Conservation (phyloP, 1,284 basidiomycete species). For the Ustilago tritici region DNA sequence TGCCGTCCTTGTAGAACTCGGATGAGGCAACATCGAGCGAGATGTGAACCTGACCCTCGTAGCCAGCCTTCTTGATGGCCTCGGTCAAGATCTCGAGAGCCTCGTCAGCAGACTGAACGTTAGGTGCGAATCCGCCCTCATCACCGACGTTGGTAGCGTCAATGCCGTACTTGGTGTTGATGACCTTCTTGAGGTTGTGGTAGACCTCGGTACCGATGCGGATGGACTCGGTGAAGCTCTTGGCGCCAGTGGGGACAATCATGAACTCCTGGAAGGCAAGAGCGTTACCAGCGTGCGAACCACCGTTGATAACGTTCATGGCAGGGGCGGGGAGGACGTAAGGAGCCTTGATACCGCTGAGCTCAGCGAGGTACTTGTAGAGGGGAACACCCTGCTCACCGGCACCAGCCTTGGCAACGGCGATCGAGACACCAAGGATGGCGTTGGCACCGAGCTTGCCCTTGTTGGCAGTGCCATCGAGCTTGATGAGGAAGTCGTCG, state of each 20-base stretch:
- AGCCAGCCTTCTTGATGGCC: slow-evolving; percentile 97
- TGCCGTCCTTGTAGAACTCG: slow-evolving; percentile 99
- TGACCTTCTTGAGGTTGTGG: slow-evolving; percentile 99
- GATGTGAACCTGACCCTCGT: slow-evolving; percentile 98
- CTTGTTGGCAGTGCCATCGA: slow-evolving; percentile 98
- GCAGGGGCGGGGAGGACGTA: slow-evolving; percentile 78
- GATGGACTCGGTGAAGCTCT: slow-evolving; percentile 94
- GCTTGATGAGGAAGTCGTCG: slow-evolving; percentile 98
- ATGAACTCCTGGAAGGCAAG: slow-evolving; percentile 91
- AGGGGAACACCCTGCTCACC: slow-evolving; percentile 80
- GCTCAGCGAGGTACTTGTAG: slow-evolving; percentile 94
- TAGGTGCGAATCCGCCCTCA: slow-evolving; percentile 99
- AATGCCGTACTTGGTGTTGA: slow-evolving; percentile 98
- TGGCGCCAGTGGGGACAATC: slow-evolving; percentile 99
- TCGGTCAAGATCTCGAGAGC: slow-evolving; percentile 94
- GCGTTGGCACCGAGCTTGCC: slow-evolving; percentile 99
- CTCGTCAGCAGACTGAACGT: slow-evolving; percentile 95
- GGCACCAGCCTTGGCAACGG: slow-evolving; percentile 91
- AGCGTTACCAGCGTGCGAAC: slow-evolving; percentile 99
- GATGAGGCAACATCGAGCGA: slow-evolving; percentile 98
- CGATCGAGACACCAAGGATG: slow-evolving; percentile 98
- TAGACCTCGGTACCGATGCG: slow-evolving; percentile 99
- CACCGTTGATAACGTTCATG: slow-evolving; percentile 99
- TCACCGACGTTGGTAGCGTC: slow-evolving; percentile 99
- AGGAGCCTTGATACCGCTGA: slow-evolving; percentile 92